Percentiles rank a stretch among this genome's conserved stretches.
These are phyloP conservation scores for Penicillium sp. DNA, from an alignment of 2,329 filamentous ascomycete species.

Conservation along the genomic window DNA sequence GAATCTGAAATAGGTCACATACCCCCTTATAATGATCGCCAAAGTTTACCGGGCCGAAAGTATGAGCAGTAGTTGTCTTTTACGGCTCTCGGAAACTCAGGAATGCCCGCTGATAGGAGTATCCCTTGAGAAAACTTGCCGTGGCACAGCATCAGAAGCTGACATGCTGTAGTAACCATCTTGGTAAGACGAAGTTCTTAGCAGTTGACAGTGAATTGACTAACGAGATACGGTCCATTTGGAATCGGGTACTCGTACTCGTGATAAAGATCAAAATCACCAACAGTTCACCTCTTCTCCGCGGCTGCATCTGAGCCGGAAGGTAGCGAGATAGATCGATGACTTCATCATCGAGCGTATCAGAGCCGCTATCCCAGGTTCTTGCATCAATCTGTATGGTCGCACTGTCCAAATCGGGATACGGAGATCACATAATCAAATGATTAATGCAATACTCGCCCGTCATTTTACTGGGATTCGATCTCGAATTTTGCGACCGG, in stretches of 20 bases:
- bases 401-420: slow-evolving; percentile 7
- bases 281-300: not conserved
- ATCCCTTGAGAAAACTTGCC: not conserved
- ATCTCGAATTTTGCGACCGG: not conserved
- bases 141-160: not conserved
- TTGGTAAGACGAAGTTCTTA: not conserved
- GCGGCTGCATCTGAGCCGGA: not conserved
- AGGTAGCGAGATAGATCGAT: slow-evolving; percentile 9
- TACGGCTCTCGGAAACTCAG: not conserved
- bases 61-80: not conserved
- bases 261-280: not conserved
- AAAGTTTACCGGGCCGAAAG: not conserved
- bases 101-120: not conserved
- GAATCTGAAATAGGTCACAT: too few species aligned
- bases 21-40: too few species aligned
- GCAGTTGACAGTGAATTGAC: not conserved
- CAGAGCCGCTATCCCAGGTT: slow-evolving; percentile 2
- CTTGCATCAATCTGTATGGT: slow-evolving; percentile 3
- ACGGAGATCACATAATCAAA: slow-evolving; percentile 16
- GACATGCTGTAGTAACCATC: not conserved
- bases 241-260: not conserved
- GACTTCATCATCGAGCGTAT: slow-evolving; percentile 18
- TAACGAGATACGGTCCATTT: not conserved
- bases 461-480: not conserved
- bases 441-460: not conserved